phyloP scores from a whole-genome alignment of 169 alveolate genomes.

The Cryptosporidium felis region DNA sequence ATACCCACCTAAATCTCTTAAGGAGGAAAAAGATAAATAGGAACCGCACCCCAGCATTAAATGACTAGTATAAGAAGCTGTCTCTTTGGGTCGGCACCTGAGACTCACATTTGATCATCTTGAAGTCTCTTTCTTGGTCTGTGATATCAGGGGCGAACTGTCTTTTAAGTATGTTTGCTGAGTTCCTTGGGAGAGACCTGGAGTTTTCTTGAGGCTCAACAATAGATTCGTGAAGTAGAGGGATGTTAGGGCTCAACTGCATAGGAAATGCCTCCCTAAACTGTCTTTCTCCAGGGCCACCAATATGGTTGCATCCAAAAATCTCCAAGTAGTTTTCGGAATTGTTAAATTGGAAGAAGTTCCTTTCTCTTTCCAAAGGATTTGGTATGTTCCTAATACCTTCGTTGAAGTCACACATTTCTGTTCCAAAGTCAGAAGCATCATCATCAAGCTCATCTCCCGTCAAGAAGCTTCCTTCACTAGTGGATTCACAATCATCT shows the following conservation, averaged over 20 bases:
- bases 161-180: conserved; percentile 10
- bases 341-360: not conserved
- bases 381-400: not conserved
- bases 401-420: not conserved
- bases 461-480: conserved; percentile 61
- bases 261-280: not conserved
- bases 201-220: not conserved
- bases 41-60: not conserved
- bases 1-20: no score
- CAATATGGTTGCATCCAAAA: not conserved
- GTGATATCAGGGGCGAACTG: conserved; percentile 5
- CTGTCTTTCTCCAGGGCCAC: not conserved
- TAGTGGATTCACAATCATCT: conserved; percentile 63
- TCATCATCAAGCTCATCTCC: conserved; percentile 12
- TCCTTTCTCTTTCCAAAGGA: not conserved
- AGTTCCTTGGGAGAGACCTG: not conserved
- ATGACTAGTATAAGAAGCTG: not conserved
- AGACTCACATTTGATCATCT: conserved; percentile 17
- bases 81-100: conserved; percentile 22
- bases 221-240: not conserved
- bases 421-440: not conserved
- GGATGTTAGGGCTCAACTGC: not conserved
- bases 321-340: not conserved
- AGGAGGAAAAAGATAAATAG: no score
- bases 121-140: conserved; percentile 21